phyloP scores from a whole-genome alignment of 2,329 filamentous ascomycete species.

The Penicillium sumatraense region DNA sequence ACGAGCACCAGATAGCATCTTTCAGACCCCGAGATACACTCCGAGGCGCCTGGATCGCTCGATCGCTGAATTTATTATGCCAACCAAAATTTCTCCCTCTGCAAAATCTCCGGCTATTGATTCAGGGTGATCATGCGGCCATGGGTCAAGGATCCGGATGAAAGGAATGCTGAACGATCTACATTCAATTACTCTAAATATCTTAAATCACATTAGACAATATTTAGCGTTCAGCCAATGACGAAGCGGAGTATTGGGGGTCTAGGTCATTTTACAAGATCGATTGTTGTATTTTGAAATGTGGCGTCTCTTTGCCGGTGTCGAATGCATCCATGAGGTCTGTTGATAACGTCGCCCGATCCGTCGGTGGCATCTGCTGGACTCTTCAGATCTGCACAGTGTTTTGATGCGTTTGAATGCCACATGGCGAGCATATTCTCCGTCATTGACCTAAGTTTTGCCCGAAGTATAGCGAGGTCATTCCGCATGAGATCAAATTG shows the following conservation, averaged over 20 bases:
- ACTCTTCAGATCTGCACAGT: no score
- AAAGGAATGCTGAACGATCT: neutral
- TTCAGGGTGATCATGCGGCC: conserved; percentile 3
- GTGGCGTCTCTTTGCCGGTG: neutral
- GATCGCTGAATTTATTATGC: neutral
- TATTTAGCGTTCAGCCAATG: neutral
- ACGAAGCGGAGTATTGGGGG: neutral
- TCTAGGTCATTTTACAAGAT: neutral
- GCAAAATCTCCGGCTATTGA: neutral
- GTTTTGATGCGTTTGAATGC: neutral
- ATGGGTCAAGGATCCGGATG: neutral
- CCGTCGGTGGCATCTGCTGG: neutral
- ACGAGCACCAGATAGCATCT: neutral
- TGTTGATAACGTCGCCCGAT: conserved; percentile 13
- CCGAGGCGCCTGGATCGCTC: conserved; percentile 4
- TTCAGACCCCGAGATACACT: conserved; percentile 7
- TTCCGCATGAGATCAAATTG: neutral
- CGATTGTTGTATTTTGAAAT: neutral
- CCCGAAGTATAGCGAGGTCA: neutral
- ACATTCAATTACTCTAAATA: conserved; percentile 2
- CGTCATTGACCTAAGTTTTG: neutral
- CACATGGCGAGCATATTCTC: neutral
- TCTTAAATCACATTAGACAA: neutral
- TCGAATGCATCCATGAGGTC: neutral
- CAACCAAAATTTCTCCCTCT: conserved; percentile 20